phyloP scores from a whole-genome alignment of 2,329 filamentous ascomycete genomes.

The Colletotrichum truncatum region DNA sequence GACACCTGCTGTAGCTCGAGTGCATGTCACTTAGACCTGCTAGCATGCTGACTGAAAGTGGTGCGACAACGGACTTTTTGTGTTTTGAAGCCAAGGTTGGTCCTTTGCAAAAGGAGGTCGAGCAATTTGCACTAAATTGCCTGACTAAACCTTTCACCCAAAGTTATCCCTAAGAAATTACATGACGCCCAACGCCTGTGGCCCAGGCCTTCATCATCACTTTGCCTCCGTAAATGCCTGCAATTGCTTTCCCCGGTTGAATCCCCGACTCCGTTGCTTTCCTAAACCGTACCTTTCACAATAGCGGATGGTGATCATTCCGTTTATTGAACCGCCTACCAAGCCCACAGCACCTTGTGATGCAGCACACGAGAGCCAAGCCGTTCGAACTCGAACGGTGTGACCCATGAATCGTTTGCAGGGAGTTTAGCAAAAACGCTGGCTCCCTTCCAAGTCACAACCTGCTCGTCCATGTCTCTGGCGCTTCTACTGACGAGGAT shows the following conservation, averaged over 20 bases:
- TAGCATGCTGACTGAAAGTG: background rate
- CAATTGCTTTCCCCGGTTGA: background rate
- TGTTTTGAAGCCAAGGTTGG: background rate
- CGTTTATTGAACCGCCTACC: conserved; percentile 46
- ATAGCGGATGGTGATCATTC: background rate
- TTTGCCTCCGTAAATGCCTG: conserved; percentile 14
- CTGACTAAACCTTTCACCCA: background rate
- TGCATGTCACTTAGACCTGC: background rate
- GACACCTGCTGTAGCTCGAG: background rate
- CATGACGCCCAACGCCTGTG: conserved; percentile 24
- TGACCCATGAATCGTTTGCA: conserved; percentile 97
- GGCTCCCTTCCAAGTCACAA: conserved; percentile 97
- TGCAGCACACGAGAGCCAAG: conserved; percentile 83
- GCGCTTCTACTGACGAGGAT: conserved; percentile 77
- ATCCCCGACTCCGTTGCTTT: conserved; percentile 26
- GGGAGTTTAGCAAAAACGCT: conserved; percentile 94
- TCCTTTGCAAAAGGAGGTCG: background rate
- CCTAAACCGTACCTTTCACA: conserved; percentile 4
- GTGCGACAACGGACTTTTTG: conserved; percentile 1
- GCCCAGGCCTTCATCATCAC: conserved; percentile 1
- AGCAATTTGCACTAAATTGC: background rate
- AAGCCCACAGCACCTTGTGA: conserved; percentile 78
- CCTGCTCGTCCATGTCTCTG: conserved; percentile 93
- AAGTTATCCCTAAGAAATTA: background rate
- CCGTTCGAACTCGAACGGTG: conserved; percentile 85